phyloP scores from a whole-genome alignment of 176 grass and related monocot species.

The Oryza glaberrima region DNA sequence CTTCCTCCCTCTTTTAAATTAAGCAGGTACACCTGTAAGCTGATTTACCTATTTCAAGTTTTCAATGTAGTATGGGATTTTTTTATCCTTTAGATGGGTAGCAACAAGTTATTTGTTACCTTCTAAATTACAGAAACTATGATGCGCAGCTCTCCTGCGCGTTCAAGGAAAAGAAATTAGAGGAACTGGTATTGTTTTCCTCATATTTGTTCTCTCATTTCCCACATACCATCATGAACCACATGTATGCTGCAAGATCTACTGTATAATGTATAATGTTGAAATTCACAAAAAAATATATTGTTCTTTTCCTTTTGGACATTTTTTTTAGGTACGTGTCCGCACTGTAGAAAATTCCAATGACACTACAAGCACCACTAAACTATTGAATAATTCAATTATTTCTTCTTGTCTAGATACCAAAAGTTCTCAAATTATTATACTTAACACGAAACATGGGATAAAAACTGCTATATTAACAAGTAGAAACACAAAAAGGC shows the following conservation, averaged over 20 bases:
- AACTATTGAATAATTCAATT: background rate
- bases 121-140: background rate
- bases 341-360: background rate
- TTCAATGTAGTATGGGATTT: background rate
- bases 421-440: background rate
- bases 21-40: background rate
- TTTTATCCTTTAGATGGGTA: background rate
- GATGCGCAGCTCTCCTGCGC: too few species aligned
- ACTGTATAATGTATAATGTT: background rate
- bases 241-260: background rate
- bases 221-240: background rate
- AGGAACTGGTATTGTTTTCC: background rate
- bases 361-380: background rate
- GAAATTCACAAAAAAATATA: background rate
- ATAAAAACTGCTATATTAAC: background rate
- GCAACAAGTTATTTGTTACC: background rate
- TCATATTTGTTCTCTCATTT: background rate
- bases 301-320: background rate
- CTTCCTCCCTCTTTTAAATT: background rate
- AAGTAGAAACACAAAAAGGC: background rate
- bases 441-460: background rate
- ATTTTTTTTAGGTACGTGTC: background rate
- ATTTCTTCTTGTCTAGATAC: background rate
- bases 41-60: background rate
- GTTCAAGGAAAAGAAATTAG: too few species aligned